Conservation (phyloP, 75 land plant genomes). For the Chamaecyparis obtusa region DNA sequence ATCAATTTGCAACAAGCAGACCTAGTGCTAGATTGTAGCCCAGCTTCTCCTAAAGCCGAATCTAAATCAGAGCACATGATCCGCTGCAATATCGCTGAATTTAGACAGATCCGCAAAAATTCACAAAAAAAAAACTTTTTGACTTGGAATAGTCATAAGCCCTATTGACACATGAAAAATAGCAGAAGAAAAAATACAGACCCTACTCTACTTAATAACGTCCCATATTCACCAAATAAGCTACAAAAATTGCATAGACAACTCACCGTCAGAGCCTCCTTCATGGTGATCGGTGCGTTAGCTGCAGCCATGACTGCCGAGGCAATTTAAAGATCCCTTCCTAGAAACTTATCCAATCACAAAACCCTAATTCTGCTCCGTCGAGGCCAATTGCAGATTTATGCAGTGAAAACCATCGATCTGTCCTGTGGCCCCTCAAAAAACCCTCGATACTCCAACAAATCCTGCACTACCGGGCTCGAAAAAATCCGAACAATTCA, state of each 20-base stretch:
- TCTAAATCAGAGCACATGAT: not conserved
- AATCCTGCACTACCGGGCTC: not conserved
- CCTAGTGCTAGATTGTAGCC: not conserved
- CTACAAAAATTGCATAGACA: not conserved
- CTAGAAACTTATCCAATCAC: not conserved
- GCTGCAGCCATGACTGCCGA: slow-evolving; percentile 86
- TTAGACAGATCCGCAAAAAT: not conserved
- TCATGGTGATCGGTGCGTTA: slow-evolving; percentile 94
- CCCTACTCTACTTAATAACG: not conserved
- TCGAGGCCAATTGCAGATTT: not conserved
- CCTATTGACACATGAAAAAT: not conserved
- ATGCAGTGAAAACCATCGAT: not conserved
- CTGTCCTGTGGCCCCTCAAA: not conserved
- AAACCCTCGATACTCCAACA: not conserved
- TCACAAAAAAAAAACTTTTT: not conserved
- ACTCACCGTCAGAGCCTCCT: slow-evolving; percentile 80
- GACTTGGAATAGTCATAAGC: not conserved
- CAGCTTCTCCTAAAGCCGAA: not conserved
- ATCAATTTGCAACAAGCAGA: not conserved
- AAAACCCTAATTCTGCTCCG: not conserved
- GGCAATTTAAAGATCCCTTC: not conserved
- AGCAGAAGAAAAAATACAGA: not conserved
- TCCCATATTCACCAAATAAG: not conserved
- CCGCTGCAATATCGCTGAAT: not conserved
- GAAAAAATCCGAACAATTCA: not conserved